Percentiles rank a stretch among this genome's conserved stretches.
These are phyloP conservation scores for Fagopyrum homotropicum DNA, from an alignment of 148 eudicot genomes.

Conservation along the genomic window DNA sequence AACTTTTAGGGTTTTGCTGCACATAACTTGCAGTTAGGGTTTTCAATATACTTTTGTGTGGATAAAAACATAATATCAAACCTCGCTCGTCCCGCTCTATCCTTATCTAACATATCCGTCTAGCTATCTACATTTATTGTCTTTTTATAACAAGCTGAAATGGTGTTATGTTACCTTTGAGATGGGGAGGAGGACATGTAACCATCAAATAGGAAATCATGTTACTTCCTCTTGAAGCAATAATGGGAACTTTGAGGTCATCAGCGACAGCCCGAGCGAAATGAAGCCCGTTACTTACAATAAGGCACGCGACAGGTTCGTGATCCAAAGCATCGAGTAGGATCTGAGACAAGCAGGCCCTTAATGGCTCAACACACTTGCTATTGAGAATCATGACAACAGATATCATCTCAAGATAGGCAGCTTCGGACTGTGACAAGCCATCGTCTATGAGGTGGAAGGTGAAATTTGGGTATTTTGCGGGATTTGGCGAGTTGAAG, in stretches of 20 bases:
- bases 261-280: constrained; percentile 45
- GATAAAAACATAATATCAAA: no score
- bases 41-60: no score
- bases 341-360: constrained; percentile 24
- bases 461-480: constrained; percentile 24
- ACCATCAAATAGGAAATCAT: background rate
- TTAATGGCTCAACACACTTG: constrained; percentile 26
- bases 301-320: constrained; percentile 40
- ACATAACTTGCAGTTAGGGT: no score
- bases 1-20: no score
- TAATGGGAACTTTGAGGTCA: constrained; percentile 33
- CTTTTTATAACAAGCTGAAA: no score
- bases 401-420: background rate
- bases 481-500: constrained; percentile 21
- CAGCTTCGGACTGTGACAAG: background rate
- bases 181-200: background rate
- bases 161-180: background rate
- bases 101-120: no score
- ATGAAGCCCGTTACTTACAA: constrained; percentile 37
- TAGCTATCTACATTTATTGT: no score
- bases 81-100: no score
- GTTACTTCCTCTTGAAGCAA: constrained; percentile 43
- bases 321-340: constrained; percentile 15
- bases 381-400: constrained; percentile 12
- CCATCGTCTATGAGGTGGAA: constrained; percentile 28